Evolutionary conservation across 306 rosid genomes (phyloP).

Genomic region (Cicer arietinum): DNA sequence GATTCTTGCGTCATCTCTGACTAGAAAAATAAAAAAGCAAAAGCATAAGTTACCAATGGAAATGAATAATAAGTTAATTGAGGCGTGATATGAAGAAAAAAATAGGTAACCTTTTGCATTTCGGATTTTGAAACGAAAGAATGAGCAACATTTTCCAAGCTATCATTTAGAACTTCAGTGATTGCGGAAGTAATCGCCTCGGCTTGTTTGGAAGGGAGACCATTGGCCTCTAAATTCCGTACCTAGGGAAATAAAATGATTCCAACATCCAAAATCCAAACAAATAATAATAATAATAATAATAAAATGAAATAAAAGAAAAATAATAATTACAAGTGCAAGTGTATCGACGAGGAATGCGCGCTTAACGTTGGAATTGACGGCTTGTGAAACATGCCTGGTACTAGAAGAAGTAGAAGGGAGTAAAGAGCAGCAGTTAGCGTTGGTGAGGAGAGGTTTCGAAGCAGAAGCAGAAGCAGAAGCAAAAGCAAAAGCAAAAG

Average conservation of each 20-base stretch:
- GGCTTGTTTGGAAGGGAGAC: constrained; percentile 65
- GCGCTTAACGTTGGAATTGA: constrained; percentile 53
- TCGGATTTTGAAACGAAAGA: constrained; percentile 60
- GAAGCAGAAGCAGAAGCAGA: background rate
- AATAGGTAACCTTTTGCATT: constrained; percentile 53
- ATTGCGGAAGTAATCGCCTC: constrained; percentile 68
- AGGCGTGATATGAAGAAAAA: too few species aligned
- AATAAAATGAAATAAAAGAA: background rate
- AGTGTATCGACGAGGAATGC: constrained; percentile 69
- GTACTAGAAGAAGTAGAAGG: constrained; percentile 4
- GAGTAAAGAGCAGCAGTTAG: constrained; percentile 13
- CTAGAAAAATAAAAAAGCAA: constrained; percentile 35
- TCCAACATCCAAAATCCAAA: constrained; percentile 6
- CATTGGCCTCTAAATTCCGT: constrained; percentile 63
- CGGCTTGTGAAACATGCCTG: constrained; percentile 51
- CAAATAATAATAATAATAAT: background rate
- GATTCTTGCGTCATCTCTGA: constrained; percentile 56
- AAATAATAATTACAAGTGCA: constrained; percentile 46
- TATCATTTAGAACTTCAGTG: constrained; percentile 60
- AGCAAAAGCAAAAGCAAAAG: constrained; percentile 22
- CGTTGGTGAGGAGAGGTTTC: constrained; percentile 7
- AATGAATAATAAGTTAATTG: background rate
- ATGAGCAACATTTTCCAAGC: constrained; percentile 59
- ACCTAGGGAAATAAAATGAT: constrained; percentile 43
- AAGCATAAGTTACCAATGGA: background rate